phyloP scores from a whole-genome alignment of 2,329 filamentous ascomycete genomes.

The Talaromyces sp. region DNA sequence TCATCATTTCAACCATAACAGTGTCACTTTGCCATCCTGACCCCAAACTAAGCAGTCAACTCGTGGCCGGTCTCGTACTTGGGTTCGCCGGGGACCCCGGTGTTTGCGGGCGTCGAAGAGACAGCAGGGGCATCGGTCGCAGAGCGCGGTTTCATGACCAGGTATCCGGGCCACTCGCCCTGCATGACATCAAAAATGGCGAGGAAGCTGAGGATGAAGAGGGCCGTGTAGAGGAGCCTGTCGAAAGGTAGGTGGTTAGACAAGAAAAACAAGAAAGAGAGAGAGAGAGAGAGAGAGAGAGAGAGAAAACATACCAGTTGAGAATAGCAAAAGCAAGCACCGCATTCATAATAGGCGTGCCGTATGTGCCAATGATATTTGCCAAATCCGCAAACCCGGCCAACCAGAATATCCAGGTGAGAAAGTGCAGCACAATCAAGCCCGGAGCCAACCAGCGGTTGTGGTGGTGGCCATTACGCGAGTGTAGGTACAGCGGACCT shows the following conservation, averaged over 20 bases:
- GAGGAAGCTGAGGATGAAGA: slow-evolving; percentile 23
- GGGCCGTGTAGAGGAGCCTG: slow-evolving; percentile 25
- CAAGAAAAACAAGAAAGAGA: not conserved
- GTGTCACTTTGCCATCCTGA: not conserved
- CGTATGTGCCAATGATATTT: slow-evolving; percentile 9
- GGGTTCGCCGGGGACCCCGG: slow-evolving; percentile 8
- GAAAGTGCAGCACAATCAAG: slow-evolving; percentile 19
- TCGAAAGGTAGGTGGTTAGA: not conserved
- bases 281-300: not conserved
- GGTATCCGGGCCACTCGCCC: slow-evolving; percentile 23
- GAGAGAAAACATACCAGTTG: slow-evolving; percentile 18
- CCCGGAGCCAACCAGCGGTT: slow-evolving; percentile 18
- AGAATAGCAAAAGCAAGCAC: slow-evolving; percentile 26
- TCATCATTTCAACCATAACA: not conserved
- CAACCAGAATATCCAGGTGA: slow-evolving; percentile 29
- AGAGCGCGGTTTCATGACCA: slow-evolving; percentile 3
- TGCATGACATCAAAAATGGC: slow-evolving; percentile 22
- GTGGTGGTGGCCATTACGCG: slow-evolving; percentile 14
- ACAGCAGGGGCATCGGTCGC: not conserved
- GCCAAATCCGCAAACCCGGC: slow-evolving; percentile 25
- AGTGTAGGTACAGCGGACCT: slow-evolving; percentile 17
- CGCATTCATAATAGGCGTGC: slow-evolving; percentile 18
- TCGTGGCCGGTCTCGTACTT: slow-evolving; percentile 11
- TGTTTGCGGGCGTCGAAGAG: slow-evolving; percentile 1
- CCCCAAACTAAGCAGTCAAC: slow-evolving; percentile 8